These are phyloP conservation scores for Lodderomyces parapsilosis DNA, from an alignment of 1,139 yeast genomes.

Conservation along the genomic window DNA sequence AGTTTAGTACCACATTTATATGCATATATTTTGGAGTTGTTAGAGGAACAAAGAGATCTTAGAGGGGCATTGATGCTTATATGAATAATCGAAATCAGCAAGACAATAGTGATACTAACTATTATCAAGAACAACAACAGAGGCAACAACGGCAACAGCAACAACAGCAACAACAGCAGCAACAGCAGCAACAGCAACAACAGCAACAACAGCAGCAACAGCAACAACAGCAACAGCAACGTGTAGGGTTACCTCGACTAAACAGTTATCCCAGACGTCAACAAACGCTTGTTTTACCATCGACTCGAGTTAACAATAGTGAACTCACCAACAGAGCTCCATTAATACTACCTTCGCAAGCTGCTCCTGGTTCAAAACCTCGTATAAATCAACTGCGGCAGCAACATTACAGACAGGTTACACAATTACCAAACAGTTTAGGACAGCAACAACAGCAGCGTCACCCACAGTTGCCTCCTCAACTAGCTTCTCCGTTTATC, in stretches of 20 bases:
- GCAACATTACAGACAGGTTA: neutral
- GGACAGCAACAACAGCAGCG: neutral
- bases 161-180: slow-evolving; percentile 4
- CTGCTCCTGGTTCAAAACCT: neutral
- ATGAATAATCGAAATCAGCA: neutral
- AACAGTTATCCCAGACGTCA: neutral
- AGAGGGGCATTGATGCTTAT: neutral
- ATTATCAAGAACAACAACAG: slow-evolving; percentile 5
- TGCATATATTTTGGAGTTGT: too few species aligned
- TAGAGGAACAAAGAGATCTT: neutral
- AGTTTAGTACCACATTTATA: too few species aligned
- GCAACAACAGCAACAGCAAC: slow-evolving; percentile 4
- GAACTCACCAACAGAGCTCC: neutral
- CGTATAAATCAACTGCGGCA: neutral
- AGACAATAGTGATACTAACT: slow-evolving; percentile 3
- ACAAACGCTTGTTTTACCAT: neutral
- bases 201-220: slow-evolving; percentile 4
- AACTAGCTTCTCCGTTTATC: slow-evolving; percentile 1
- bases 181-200: slow-evolving; percentile 10
- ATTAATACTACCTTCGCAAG: neutral
- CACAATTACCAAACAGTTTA: neutral
- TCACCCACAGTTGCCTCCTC: neutral
- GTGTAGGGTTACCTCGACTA: neutral
- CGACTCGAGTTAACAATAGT: neutral
- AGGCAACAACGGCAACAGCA: slow-evolving; percentile 10